Base-by-base conservation (phyloP, 2,329 filamentous ascomycete species). In the Samsoniella hepiali region DNA sequence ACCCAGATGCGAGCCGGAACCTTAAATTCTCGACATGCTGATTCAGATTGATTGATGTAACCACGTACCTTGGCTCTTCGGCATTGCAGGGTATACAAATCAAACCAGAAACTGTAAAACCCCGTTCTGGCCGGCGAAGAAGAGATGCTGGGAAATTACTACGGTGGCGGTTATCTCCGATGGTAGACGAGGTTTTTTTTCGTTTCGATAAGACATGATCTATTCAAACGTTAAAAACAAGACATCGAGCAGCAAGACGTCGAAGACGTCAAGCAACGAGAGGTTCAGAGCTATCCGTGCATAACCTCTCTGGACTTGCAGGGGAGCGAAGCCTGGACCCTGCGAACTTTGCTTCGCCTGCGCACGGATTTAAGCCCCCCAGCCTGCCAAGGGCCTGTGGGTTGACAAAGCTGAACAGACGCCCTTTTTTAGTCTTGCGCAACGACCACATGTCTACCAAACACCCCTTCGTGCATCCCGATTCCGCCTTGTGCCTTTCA, bases 111-210 rank as follows among this genome's bases (percentile, higher is more conserved):
- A 27, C 42, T 62, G 1, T 22, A 56, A 17, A 22, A 22, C 22
- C 22, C 22, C 53, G 0, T 62, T 62, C 17, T 62, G 60, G 60
- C 22, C 17, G 7, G 31, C 51, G 3, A 50, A 50, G 27, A 56
- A 57, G 36, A 56, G 44, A 8, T 44, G 53, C 42, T 62, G 60
- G 60, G 60, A 62, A 10, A 62, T n/a, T 62, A 53, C 36, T 62
- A 53, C 51, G 38, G 29, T 32, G 42, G 50, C 31, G 57, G 57
- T n/a, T 62, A 62, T 13, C 60, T 62, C 3, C 44, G 50, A 4
- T 62, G 53, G 42, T 62, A 55, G 5, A n/a, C 31, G 9, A n/a
- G 22, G 22, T 1, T 22, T 22, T 22, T 22, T 22, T 29, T 31
- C 22, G 4, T 22, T 22, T 22, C 36, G 4, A 50, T 4, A 22